phyloP scores from a whole-genome alignment of 169 alveolate species.

The Hepatocystis sp. region DNA sequence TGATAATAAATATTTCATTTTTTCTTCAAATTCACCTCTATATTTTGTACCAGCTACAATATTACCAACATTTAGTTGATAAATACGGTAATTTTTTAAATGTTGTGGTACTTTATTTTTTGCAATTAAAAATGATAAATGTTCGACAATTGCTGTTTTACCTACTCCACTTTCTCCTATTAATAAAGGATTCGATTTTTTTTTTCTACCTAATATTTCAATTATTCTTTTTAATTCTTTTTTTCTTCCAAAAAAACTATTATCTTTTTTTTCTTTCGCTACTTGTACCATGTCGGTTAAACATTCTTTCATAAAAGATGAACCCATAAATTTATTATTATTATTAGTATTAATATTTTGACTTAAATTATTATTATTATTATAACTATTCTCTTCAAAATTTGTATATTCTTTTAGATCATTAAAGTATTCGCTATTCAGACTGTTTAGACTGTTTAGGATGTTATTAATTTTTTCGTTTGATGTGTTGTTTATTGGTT shows the following conservation, averaged over 20 bases:
- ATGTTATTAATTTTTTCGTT: constrained; percentile 19
- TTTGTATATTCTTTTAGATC: constrained; percentile 31
- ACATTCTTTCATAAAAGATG: constrained; percentile 46
- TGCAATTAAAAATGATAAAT: constrained; percentile 69
- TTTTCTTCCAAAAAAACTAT: constrained; percentile 78
- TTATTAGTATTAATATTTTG: too few species aligned
- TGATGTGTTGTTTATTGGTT: neutral
- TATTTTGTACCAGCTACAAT: constrained; percentile 91
- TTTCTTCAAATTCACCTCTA: constrained; percentile 93
- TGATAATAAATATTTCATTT: constrained; percentile 87
- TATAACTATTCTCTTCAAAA: constrained; percentile 26
- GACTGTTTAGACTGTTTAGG: constrained; percentile 19
- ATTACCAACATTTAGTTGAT: constrained; percentile 80
- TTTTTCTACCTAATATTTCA: constrained; percentile 85
- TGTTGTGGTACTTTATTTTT: constrained; percentile 67
- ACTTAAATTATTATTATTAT: constrained; percentile 18
- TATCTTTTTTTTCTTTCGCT: constrained; percentile 52
- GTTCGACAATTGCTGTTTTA: constrained; percentile 81
- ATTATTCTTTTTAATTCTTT: constrained; percentile 83
- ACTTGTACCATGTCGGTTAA: constrained; percentile 37
- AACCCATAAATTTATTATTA: too few species aligned
- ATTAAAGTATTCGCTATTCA: constrained; percentile 60
- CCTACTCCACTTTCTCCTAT: constrained; percentile 83
- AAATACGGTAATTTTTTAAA: constrained; percentile 79
- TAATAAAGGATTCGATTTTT: constrained; percentile 85